phyloP scores from a whole-genome alignment of 78 protist species.

The Ministeria vibrans region DNA sequence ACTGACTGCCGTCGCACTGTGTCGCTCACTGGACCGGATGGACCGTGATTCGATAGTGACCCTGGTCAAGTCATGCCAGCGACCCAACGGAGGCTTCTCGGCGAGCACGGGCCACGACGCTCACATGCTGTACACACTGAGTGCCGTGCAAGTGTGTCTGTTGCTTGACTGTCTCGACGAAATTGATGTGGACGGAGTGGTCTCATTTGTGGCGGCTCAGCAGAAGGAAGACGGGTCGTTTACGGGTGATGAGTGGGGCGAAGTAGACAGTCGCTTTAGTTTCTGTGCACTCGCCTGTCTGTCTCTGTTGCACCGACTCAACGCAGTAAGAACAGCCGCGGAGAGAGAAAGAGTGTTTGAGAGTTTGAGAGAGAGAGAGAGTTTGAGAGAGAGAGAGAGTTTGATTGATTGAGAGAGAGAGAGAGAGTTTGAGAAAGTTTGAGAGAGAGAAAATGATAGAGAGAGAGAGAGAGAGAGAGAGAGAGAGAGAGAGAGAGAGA shows the following conservation, averaged over 20 bases:
- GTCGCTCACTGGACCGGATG: slow-evolving; percentile 41
- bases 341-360: no score
- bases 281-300: slow-evolving; percentile 83
- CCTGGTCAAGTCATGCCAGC: slow-evolving; percentile 24
- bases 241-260: slow-evolving; percentile 96
- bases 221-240: slow-evolving; percentile 95
- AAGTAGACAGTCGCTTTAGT: slow-evolving; percentile 92
- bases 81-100: slow-evolving; percentile 79
- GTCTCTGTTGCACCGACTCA: slow-evolving; percentile 64
- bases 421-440: no score
- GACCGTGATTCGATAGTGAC: slow-evolving; percentile 44
- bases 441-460: no score
- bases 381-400: no score
- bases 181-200: slow-evolving; percentile 45
- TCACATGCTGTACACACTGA: slow-evolving; percentile 91
- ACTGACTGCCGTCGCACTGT: slow-evolving; percentile 57
- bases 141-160: slow-evolving; percentile 89
- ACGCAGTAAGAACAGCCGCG: no score
- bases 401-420: no score
- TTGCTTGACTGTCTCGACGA: slow-evolving; percentile 54
- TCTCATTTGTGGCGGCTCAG: slow-evolving; percentile 38
- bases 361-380: no score
- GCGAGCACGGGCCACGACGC: slow-evolving; percentile 90
- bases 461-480: no score
- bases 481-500: no score